Evolutionary conservation across 345 rosid genomes (phyloP).

Genomic region (Brassica nigra): DNA sequence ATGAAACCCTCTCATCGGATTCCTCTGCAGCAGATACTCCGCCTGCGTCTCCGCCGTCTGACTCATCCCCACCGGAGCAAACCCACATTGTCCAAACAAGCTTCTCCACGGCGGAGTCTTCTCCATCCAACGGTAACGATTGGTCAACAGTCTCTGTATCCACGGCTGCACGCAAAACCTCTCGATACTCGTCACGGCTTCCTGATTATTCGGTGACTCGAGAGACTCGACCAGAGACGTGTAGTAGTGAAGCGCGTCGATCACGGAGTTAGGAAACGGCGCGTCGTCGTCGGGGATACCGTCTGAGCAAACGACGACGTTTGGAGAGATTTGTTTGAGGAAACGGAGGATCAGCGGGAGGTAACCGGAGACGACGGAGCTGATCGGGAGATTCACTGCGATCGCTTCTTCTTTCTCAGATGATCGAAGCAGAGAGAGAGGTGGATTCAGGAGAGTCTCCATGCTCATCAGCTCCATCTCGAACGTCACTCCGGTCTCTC

Average conservation of each 20-base stretch:
- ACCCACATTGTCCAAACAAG: slow-evolving; percentile 66
- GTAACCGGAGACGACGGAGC: slow-evolving; percentile 54
- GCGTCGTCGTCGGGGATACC: slow-evolving; percentile 76
- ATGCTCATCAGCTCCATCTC: slow-evolving; percentile 65
- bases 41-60: slow-evolving; percentile 84
- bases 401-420: slow-evolving; percentile 55
- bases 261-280: slow-evolving; percentile 69
- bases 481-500: slow-evolving; percentile 58
- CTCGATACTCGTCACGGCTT: slow-evolving; percentile 64
- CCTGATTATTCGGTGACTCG: slow-evolving; percentile 47
- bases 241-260: slow-evolving; percentile 65
- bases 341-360: slow-evolving; percentile 68
- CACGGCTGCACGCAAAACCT: slow-evolving; percentile 67
- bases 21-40: slow-evolving; percentile 74
- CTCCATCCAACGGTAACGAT: slow-evolving; percentile 61
- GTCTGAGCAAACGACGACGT: slow-evolving; percentile 74
- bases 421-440: slow-evolving; percentile 43
- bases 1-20: slow-evolving; percentile 69
- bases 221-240: slow-evolving; percentile 70
- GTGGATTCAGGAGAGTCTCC: slow-evolving; percentile 53
- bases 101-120: slow-evolving; percentile 67
- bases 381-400: slow-evolving; percentile 75
- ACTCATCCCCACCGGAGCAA: slow-evolving; percentile 61
- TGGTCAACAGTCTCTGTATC: slow-evolving; percentile 59
- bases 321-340: slow-evolving; percentile 76